Evolutionary conservation across 2,329 filamentous ascomycete species (phyloP), one percentile per base, ranked within the genome.

Genomic region (Macrophomina pseudophaseolina): DNA sequence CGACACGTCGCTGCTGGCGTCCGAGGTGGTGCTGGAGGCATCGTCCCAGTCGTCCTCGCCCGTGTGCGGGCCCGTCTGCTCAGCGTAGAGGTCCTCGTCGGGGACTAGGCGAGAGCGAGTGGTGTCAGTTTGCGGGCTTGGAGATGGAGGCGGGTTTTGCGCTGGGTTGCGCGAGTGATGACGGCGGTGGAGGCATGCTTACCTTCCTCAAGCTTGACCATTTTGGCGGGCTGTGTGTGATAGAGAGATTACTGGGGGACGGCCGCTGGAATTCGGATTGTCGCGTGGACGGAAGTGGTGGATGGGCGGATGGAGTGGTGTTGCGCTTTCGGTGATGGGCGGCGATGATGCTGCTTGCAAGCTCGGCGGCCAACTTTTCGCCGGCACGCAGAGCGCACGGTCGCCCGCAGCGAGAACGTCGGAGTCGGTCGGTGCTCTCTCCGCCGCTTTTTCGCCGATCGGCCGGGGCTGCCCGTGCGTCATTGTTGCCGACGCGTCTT

Each of bases 141-240:
- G 51, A 9, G 49, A 35, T 42, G 14, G 11, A 23, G 32, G 16
- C 23, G 32, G 44, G 60, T 23, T n/a, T n/a, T 58, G 56, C n/a
- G 54, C 42, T 18, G 16, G 44, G 16, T 7, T 30, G 40, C 11
- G 63, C 42, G 63, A 42, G 14, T 11, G 46, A 23, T 14, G 6
- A 2, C 4, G 30, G 58, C 3, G 28, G 16, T 32, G 60, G 30
- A 44, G 49, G 44, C 7, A 58, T 23, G 51, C 64, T 44, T n/a
- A 66, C 65, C 65, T 85, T 98, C 94, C 78, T 93, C 92, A 78
- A 98, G 92, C 82, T 94, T 93, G 81, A 98, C 94, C 94, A 98
- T 97, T 74, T 80, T 89, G 82, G 67, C 71, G 68, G 69, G 14
- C 40, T 58, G n/a, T 64, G 9, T 65, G 44, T n/a, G 30, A n/a